These are phyloP conservation scores for Globisporangium solare DNA, from an alignment of 352 stramenopile species.

Conservation along the genomic window DNA sequence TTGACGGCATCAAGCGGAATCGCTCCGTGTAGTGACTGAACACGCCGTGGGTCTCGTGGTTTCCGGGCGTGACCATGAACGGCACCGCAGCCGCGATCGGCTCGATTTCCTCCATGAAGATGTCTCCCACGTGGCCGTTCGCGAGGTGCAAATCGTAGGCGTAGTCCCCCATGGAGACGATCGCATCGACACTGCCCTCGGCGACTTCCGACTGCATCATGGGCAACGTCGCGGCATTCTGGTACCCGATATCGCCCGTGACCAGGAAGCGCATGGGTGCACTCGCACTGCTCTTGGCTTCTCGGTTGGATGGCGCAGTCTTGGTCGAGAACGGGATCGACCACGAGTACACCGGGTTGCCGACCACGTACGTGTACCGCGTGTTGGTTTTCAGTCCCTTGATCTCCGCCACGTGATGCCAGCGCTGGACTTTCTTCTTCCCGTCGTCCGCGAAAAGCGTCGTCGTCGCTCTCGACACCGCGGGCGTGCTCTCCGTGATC, in stretches of 20 bases:
- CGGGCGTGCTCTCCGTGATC: slow-evolving; percentile 37
- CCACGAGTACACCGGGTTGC: slow-evolving; percentile 71
- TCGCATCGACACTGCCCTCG: slow-evolving; percentile 62
- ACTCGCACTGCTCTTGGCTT: slow-evolving; percentile 16
- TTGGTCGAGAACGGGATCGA: slow-evolving; percentile 78
- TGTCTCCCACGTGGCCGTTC: slow-evolving; percentile 76
- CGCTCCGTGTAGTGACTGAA: slow-evolving; percentile 86
- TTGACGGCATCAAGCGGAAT: slow-evolving; percentile 83
- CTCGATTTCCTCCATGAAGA: slow-evolving; percentile 90
- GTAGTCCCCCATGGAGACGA: slow-evolving; percentile 88
- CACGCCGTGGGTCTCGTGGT: slow-evolving; percentile 86
- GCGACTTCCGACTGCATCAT: slow-evolving; percentile 87
- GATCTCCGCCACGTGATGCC: slow-evolving; percentile 66
- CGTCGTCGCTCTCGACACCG: slow-evolving; percentile 38
- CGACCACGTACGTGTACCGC: slow-evolving; percentile 82
- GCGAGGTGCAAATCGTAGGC: slow-evolving; percentile 85
- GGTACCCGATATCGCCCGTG: slow-evolving; percentile 85
- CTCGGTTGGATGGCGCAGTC: slow-evolving; percentile 40
- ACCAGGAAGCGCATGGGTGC: slow-evolving; percentile 69
- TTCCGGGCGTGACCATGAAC: slow-evolving; percentile 89
- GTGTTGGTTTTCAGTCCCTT: slow-evolving; percentile 54
- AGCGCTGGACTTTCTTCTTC: slow-evolving; percentile 47
- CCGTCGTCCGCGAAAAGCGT: slow-evolving; percentile 69
- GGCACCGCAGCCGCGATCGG: slow-evolving; percentile 75
- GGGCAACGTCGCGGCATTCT: slow-evolving; percentile 83